These are phyloP conservation scores for Scedosporium dehoogii DNA, from an alignment of 2,329 filamentous ascomycete genomes.

Conservation along the genomic window DNA sequence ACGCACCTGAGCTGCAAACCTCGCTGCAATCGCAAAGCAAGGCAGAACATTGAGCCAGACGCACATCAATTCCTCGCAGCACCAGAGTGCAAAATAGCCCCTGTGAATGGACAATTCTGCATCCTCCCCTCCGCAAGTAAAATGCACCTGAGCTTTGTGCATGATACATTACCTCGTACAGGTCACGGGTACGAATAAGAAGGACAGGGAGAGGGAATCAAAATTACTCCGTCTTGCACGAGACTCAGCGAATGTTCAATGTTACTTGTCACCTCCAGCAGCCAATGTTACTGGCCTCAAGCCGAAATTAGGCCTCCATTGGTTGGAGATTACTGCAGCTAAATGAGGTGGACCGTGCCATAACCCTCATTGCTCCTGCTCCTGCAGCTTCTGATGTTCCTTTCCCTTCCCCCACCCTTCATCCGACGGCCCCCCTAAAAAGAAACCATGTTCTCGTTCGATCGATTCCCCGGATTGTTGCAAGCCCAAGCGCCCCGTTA, in stretches of 20 bases:
- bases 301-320: constrained; percentile 1
- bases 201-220: background rate
- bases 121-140: background rate
- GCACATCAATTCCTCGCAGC: background rate
- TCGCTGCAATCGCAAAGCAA: background rate
- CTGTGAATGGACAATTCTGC: background rate
- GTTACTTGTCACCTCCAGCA: background rate
- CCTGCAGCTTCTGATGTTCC: too few species aligned
- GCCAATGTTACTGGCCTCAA: background rate
- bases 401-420: background rate
- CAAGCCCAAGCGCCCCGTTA: background rate
- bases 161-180: background rate
- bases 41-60: background rate
- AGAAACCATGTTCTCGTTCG: background rate
- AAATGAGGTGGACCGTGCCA: constrained; percentile 1
- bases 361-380: background rate
- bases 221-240: background rate
- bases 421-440: background rate
- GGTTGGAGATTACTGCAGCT: constrained; percentile 1
- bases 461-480: background rate
- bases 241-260: background rate
- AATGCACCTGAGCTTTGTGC: background rate
- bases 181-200: background rate
- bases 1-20: background rate
- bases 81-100: background rate